Percentiles rank a stretch among this genome's conserved stretches.
These are phyloP conservation scores for Boletus pseudopeckii DNA, from an alignment of 768 basidiomycete species.

Conservation along the genomic window DNA sequence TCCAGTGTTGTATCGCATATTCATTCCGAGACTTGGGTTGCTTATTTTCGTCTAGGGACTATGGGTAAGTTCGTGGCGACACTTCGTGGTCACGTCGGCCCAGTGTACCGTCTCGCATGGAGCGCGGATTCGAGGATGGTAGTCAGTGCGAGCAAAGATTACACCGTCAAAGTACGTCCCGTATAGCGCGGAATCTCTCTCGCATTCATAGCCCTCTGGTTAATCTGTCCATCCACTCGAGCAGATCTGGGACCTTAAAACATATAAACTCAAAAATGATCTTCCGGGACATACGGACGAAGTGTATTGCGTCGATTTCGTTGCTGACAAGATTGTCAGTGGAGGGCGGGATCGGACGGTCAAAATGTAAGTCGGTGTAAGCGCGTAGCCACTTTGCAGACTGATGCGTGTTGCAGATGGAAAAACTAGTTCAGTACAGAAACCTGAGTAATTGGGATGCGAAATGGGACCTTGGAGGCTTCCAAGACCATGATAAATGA, in stretches of 20 bases:
- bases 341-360: conserved; percentile 90
- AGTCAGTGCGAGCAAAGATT: conserved; percentile 93
- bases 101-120: conserved; percentile 95
- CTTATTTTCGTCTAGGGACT: conserved; percentile 35
- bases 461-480: neutral
- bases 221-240: neutral
- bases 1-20: neutral
- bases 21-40: neutral
- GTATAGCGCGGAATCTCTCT: neutral
- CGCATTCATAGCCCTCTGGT: neutral
- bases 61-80: conserved; percentile 88
- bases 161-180: conserved; percentile 80
- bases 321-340: conserved; percentile 98
- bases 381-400: neutral
- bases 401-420: conserved; percentile 23
- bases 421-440: conserved; percentile 22
- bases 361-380: conserved; percentile 70
- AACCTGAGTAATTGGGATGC: neutral
- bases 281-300: conserved; percentile 96
- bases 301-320: conserved; percentile 98
- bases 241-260: conserved; percentile 93
- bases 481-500: neutral
- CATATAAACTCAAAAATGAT: conserved; percentile 91
- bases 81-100: conserved; percentile 87
- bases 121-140: conserved; percentile 90